Percentiles rank a stretch among this genome's conserved stretches.
These are phyloP conservation scores for Chimonanthus salicifolius DNA, from an alignment of 164 flowering plant genomes.

Conservation along the genomic window DNA sequence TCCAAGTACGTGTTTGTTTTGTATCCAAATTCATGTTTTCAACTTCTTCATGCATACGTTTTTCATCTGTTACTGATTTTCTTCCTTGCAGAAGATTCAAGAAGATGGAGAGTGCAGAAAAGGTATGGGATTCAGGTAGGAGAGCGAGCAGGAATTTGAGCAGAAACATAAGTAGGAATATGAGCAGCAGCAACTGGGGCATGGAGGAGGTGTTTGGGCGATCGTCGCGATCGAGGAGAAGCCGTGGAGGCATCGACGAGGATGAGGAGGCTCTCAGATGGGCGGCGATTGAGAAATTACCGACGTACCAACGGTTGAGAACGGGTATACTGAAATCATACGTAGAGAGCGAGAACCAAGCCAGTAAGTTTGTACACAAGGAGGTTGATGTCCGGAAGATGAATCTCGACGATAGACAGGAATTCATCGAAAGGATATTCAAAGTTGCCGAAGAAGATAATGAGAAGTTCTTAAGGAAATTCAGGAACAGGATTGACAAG, in stretches of 20 bases:
- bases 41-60: background rate
- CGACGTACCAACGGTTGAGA: slow-evolving; percentile 78
- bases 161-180: slow-evolving; percentile 40
- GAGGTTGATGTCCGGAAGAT: slow-evolving; percentile 77
- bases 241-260: slow-evolving; percentile 30
- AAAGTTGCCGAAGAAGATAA: slow-evolving; percentile 37
- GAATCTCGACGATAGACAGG: slow-evolving; percentile 50
- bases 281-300: slow-evolving; percentile 88
- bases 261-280: slow-evolving; percentile 87
- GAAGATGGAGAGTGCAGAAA: slow-evolving; percentile 30
- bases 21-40: background rate
- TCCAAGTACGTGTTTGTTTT: background rate
- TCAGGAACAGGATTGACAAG: slow-evolving; percentile 33
- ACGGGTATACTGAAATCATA: slow-evolving; percentile 65
- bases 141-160: slow-evolving; percentile 15
- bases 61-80: background rate
- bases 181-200: slow-evolving; percentile 48
- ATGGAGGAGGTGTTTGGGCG: slow-evolving; percentile 56
- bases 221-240: slow-evolving; percentile 28
- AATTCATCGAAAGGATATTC: slow-evolving; percentile 30
- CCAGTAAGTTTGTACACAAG: slow-evolving; percentile 25
- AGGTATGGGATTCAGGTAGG: slow-evolving; percentile 17
- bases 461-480: slow-evolving; percentile 33
- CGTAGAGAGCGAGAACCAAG: slow-evolving; percentile 23
- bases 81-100: background rate